These are phyloP conservation scores for Monosporascus sp. DNA, from an alignment of 2,329 filamentous ascomycete genomes.

Conservation along the genomic window DNA sequence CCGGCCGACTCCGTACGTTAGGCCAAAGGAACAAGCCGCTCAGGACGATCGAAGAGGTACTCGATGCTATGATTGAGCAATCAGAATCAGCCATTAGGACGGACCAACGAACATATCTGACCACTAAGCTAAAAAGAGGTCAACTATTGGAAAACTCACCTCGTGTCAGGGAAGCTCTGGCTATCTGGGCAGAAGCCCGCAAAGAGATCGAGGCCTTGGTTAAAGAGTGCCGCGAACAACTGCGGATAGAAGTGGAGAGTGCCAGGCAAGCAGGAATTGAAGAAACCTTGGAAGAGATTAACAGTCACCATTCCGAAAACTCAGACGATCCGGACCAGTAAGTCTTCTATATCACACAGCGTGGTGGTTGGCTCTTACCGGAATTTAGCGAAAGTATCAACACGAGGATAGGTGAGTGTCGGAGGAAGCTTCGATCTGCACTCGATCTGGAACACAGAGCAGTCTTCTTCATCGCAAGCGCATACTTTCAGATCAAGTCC, in stretches of 20 bases:
- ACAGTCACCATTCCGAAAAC: constrained; percentile 8
- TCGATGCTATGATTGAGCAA: constrained; percentile 88
- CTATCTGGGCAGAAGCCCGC: constrained; percentile 60
- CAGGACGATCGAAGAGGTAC: constrained; percentile 77
- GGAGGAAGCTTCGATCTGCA: constrained; percentile 63
- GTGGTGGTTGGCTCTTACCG: constrained; percentile 22
- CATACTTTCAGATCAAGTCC: constrained; percentile 76
- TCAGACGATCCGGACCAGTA: constrained; percentile 28
- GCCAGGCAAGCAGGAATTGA: constrained; percentile 20
- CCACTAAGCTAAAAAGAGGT: constrained; percentile 61
- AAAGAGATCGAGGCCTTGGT: constrained; percentile 49
- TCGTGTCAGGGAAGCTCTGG: constrained; percentile 60
- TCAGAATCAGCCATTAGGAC: constrained; percentile 62
- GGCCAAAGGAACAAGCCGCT: constrained; percentile 62
- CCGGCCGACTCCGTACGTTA: constrained; percentile 57
- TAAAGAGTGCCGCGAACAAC: constrained; percentile 56
- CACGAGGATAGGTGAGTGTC: constrained; percentile 49
- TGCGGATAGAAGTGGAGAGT: constrained; percentile 46
- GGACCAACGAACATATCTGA: constrained; percentile 64
- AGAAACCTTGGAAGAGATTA: constrained; percentile 14
- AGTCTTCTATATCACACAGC: constrained; percentile 7
- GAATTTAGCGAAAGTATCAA: constrained; percentile 21
- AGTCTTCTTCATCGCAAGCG: constrained; percentile 79
- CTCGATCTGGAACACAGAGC: constrained; percentile 79
- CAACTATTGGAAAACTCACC: constrained; percentile 76